Evolutionary conservation across 768 basidiomycete genomes (phyloP), one percentile per base, ranked within the genome.

Genomic region (Trametes elegans): DNA sequence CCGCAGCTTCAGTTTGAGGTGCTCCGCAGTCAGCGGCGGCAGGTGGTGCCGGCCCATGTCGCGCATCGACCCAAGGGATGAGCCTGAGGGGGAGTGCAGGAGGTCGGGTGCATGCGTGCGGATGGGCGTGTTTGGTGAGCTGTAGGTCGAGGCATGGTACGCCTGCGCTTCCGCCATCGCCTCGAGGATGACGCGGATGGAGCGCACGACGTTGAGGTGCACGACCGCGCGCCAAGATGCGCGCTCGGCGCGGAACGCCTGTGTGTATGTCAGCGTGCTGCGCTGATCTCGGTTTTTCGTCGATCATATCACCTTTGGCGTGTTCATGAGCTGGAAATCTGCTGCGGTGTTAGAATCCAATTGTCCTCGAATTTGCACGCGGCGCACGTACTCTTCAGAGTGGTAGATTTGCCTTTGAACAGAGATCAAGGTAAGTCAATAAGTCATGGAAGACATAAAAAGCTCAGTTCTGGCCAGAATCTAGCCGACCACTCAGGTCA

Each of bases 201-300:
- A 77, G 50, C 72, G 71, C 45, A 77, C 74, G 60, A 77, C 68
- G 61, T 77, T 77, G 39, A 92, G 82, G 56, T 88, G 88, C 14
- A 92, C 79, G 47, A 91, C 85, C 0, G 83, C 76, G 28, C 87
- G 80, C 90, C 90, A 92, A 29, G 85, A 83, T n/a, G 78, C 72
- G n/a, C 87, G 83, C 63, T 92, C 88, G 42, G 74, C 74, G 43
- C 76, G 76, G 80, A 87, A 90, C 51, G 82, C 82, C 66, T 67
- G 34, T 1, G 27, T 16, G 31, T 16, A 28, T 34, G n/a, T 50
- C 23, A 49, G 40, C 29, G 26, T 39, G 24, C 29, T 34, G 28
- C 19, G 34, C 23, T 43, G 42, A 34, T 49, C 47, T 36, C 14
- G 13, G 23, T 19, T 3, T 14, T 10, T 19, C 8, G 19, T 28